A percentile compares a stretch with the other conserved stretches of the same genome.
These are phyloP conservation scores for Mycena epipterygia DNA, from an alignment of 768 basidiomycete genomes.

Conservation along the genomic window DNA sequence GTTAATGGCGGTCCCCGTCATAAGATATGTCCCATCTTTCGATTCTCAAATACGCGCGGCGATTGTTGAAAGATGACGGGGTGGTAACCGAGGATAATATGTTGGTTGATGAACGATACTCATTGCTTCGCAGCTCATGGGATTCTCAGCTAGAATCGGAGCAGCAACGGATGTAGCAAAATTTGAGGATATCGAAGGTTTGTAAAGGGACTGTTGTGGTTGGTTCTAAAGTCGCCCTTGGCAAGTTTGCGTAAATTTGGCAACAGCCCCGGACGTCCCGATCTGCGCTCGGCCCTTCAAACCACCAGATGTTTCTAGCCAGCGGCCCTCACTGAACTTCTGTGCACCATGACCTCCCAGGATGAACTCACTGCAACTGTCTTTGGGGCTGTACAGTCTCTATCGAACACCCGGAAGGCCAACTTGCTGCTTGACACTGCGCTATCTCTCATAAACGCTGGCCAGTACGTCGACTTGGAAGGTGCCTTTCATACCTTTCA, in stretches of 20 bases:
- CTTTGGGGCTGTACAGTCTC: slow-evolving; percentile 60
- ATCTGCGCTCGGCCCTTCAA: background rate
- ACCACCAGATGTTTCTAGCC: background rate
- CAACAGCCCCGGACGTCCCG: background rate
- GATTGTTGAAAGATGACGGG: no score
- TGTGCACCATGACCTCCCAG: slow-evolving; percentile 40
- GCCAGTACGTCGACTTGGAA: slow-evolving; percentile 60
- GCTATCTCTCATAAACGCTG: slow-evolving; percentile 61
- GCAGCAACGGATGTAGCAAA: no score
- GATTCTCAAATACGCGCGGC: no score
- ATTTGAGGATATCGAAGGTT: no score
- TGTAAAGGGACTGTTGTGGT: no score
- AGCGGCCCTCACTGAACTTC: background rate
- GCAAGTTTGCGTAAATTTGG: background rate
- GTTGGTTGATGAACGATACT: no score
- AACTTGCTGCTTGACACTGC: slow-evolving; percentile 65
- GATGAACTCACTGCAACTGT: slow-evolving; percentile 69
- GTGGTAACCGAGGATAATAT: no score
- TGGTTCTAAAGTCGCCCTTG: no score
- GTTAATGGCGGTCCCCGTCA: no score
- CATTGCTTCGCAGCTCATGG: no score
- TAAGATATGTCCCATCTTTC: no score
- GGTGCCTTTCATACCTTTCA: slow-evolving; percentile 9
- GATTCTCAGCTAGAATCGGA: no score
- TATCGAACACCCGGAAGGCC: slow-evolving; percentile 60